phyloP scores from a whole-genome alignment of 164 flowering plant genomes.

The Liquidambar formosana region DNA sequence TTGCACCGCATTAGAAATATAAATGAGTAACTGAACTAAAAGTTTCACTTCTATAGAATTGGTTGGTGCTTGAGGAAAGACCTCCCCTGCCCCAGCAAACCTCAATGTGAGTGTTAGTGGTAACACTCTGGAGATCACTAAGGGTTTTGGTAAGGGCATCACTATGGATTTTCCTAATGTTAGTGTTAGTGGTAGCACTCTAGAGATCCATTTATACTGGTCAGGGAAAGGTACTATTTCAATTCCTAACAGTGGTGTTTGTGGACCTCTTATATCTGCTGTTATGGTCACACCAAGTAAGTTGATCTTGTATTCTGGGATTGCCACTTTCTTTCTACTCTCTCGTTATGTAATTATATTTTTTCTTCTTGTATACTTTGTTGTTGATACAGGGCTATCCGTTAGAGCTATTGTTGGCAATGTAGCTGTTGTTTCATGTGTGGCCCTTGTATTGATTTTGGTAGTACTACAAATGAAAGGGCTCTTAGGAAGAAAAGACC shows the following conservation, averaged over 20 bases:
- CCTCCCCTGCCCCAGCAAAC: too few relatives aligned
- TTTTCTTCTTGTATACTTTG: not conserved
- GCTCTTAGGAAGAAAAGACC: slow-evolving; percentile 48
- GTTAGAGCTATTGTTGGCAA: slow-evolving; percentile 35
- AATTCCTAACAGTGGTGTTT: slow-evolving; percentile 60
- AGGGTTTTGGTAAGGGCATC: slow-evolving; percentile 69
- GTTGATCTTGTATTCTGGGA: slow-evolving; percentile 18
- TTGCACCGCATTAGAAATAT: too few relatives aligned
- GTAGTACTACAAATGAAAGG: slow-evolving; percentile 46
- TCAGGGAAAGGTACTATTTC: slow-evolving; percentile 80
- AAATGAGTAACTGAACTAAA: too few relatives aligned
- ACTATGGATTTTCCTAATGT: slow-evolving; percentile 27
- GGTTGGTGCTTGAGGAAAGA: too few relatives aligned
- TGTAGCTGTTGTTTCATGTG: slow-evolving; percentile 47
- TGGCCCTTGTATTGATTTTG: slow-evolving; percentile 32
- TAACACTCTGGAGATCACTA: slow-evolving; percentile 75
- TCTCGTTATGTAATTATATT: not conserved
- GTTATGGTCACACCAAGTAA: slow-evolving; percentile 76
- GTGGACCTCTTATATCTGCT: slow-evolving; percentile 90
- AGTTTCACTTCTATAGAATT: too few relatives aligned
- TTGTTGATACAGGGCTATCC: slow-evolving; percentile 29
- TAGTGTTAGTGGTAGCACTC: slow-evolving; percentile 46
- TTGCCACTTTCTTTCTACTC: not conserved
- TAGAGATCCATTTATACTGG: slow-evolving; percentile 84
- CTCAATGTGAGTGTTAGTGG: too few relatives aligned